A percentile compares a stretch with the other conserved stretches of the same genome.
These are phyloP conservation scores for Forsythia viridissima DNA, from an alignment of 257 asterid genomes.

Conservation along the genomic window DNA sequence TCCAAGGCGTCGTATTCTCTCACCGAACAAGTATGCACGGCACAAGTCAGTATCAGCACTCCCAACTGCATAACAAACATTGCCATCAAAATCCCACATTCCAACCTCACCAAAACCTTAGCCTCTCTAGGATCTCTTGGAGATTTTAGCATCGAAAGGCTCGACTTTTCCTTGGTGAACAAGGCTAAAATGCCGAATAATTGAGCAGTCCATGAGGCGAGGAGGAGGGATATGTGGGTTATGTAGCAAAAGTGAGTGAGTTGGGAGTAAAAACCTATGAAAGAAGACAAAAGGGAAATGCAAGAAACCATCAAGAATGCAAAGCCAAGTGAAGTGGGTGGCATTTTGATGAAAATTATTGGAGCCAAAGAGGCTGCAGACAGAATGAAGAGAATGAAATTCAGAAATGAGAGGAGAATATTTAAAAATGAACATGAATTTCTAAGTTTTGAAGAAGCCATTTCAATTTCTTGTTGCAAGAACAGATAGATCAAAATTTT, in stretches of 20 bases:
- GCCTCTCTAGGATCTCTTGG: slow-evolving; percentile 67
- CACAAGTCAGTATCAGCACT: slow-evolving; percentile 50
- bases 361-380: slow-evolving; percentile 77
- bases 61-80: slow-evolving; percentile 75
- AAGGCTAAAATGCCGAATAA: slow-evolving; percentile 56
- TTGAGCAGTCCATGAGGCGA: slow-evolving; percentile 58
- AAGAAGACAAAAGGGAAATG: slow-evolving; percentile 57
- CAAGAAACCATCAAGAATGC: slow-evolving; percentile 58
- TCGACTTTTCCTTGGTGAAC: slow-evolving; percentile 57
- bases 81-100: slow-evolving; percentile 76
- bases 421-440: slow-evolving; percentile 59
- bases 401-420: slow-evolving; percentile 57
- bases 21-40: slow-evolving; percentile 57
- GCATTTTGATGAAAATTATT: slow-evolving; percentile 50
- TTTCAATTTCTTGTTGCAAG: not conserved
- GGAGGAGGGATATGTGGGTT: slow-evolving; percentile 60
- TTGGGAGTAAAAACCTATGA: slow-evolving; percentile 67
- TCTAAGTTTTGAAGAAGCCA: slow-evolving; percentile 60
- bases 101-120: slow-evolving; percentile 64
- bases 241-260: slow-evolving; percentile 62
- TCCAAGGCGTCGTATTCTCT: slow-evolving; percentile 56
- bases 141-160: slow-evolving; percentile 52
- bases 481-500: not conserved
- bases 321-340: slow-evolving; percentile 76
- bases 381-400: slow-evolving; percentile 70